Base-by-base conservation (phyloP, 768 basidiomycete species). In the Candolleomyces efflorescens region DNA sequence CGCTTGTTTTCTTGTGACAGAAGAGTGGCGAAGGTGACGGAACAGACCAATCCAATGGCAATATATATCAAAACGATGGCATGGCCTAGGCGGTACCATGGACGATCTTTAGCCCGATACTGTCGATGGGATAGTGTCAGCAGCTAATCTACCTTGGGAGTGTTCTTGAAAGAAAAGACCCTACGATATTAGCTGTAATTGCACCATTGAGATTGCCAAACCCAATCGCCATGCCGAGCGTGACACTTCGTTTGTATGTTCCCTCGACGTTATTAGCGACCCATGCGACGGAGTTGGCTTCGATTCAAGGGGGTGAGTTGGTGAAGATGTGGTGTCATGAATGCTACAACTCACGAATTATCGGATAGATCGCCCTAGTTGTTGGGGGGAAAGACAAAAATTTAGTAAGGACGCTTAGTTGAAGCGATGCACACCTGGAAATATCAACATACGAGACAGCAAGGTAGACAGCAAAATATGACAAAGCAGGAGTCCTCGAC, bases 191-290 rank as follows among this genome's bases (percentile, higher is more conserved):
- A 20, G 84, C 79, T 7, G 82, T 77, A 11, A 89, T 80, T 13
- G 85, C 86, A 11, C 86, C 88, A 61, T 89, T 86, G 36, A 88
- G 71, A 65, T 87, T 89, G 9, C 85, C 86, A 68, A 74, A 74
- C 45, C 87, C 86, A 59, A 89, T 87, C 3, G 85, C 83, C 79
- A 89, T 83, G 1, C 81, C 87, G 3, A 90, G 75, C 2, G 83
- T 83, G 11, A 86, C 82, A 50, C 82, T 82, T 9, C 89, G 83
- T 68, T 90, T 90, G 67, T 88, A 90, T 3, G 85, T 77, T 0
- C 89, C 87, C 65, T 90, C 89, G 41, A 84, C 77, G 58, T 89
- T 90, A 54, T 84, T 79, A 17, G 84, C 83, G 17, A 87, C 80
- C 87, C 87, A 91, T 27, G 87, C 84, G 4, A 67, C 62, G 56